These are phyloP conservation scores for Capronia epimyces DNA, from an alignment of 2,329 filamentous ascomycete species.

Conservation along the genomic window DNA sequence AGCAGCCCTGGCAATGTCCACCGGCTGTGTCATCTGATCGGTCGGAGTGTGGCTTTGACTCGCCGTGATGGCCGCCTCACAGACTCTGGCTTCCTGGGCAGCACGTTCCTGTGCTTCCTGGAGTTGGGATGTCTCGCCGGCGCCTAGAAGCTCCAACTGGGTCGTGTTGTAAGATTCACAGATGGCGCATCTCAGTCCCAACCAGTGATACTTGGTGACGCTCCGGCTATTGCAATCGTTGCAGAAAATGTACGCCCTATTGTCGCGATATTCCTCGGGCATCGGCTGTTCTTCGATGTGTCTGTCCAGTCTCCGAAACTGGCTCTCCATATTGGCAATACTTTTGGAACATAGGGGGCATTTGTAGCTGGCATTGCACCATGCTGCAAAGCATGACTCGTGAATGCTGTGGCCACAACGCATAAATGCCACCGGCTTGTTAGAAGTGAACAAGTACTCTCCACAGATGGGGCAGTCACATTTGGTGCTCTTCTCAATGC, in stretches of 20 bases:
- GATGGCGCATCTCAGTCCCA: constrained; percentile 77
- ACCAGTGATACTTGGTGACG: constrained; percentile 85
- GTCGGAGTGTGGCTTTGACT: constrained; percentile 27
- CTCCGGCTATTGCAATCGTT: constrained; percentile 92
- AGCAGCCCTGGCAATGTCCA: constrained; percentile 6
- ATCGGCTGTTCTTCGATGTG: constrained; percentile 87
- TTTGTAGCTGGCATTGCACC: constrained; percentile 86
- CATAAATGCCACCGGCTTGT: constrained; percentile 85
- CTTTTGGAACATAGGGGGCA: constrained; percentile 96
- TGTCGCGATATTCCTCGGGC: constrained; percentile 74
- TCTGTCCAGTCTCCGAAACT: constrained; percentile 85
- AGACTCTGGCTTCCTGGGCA: constrained; percentile 29
- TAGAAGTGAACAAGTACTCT: constrained; percentile 92
- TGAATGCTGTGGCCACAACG: constrained; percentile 94
- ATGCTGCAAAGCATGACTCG: constrained; percentile 77
- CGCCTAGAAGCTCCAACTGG: constrained; percentile 39
- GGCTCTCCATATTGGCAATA: constrained; percentile 93
- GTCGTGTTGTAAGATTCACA: constrained; percentile 46
- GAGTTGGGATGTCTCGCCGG: constrained; percentile 28
- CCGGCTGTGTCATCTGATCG: constrained; percentile 16
- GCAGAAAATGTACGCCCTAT: constrained; percentile 77
- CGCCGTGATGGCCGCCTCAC: constrained; percentile 27
- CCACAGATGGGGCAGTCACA: constrained; percentile 96
- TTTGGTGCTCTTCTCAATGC: constrained; percentile 88
- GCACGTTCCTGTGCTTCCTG: constrained; percentile 22